These are phyloP conservation scores for Exophiala alcalophila DNA, from an alignment of 2,329 filamentous ascomycete species.

Conservation along the genomic window DNA sequence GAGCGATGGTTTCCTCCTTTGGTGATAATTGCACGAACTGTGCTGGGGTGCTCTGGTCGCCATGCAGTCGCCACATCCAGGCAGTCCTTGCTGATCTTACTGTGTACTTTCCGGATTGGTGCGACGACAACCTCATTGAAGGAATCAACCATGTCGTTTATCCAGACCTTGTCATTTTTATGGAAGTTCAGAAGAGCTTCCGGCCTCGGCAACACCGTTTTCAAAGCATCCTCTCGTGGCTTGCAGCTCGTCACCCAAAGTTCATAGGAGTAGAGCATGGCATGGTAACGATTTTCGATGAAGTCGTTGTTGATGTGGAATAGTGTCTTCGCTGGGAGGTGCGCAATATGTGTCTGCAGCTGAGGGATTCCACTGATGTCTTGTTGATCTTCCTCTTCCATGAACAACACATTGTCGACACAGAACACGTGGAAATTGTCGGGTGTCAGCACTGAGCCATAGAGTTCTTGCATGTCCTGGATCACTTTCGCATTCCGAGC, in stretches of 20 bases:
- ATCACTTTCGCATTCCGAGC: slow-evolving; percentile 8
- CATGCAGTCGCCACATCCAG: neutral
- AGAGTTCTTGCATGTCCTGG: neutral
- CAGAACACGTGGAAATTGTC: slow-evolving; percentile 12
- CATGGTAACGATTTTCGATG: neutral
- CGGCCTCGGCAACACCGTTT: neutral
- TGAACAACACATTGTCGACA: slow-evolving; percentile 10
- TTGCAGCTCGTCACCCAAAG: slow-evolving; percentile 1
- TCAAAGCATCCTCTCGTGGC: neutral
- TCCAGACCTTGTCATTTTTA: neutral
- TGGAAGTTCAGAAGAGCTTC: neutral
- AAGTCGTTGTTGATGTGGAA: slow-evolving; percentile 6
- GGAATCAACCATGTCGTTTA: neutral
- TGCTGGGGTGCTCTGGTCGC: neutral
- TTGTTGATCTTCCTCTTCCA: neutral
- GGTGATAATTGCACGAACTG: neutral
- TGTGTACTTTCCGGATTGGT: neutral
- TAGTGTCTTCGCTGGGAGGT: slow-evolving; percentile 5
- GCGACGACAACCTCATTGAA: neutral
- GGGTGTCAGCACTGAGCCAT: neutral
- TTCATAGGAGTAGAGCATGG: slow-evolving; percentile 3
- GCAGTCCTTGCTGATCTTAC: neutral
- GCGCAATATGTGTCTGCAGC: slow-evolving; percentile 4
- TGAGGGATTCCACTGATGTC: slow-evolving; percentile 12
- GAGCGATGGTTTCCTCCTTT: neutral